phyloP scores from a whole-genome alignment of 768 basidiomycete genomes.

The Galerina marginata region DNA sequence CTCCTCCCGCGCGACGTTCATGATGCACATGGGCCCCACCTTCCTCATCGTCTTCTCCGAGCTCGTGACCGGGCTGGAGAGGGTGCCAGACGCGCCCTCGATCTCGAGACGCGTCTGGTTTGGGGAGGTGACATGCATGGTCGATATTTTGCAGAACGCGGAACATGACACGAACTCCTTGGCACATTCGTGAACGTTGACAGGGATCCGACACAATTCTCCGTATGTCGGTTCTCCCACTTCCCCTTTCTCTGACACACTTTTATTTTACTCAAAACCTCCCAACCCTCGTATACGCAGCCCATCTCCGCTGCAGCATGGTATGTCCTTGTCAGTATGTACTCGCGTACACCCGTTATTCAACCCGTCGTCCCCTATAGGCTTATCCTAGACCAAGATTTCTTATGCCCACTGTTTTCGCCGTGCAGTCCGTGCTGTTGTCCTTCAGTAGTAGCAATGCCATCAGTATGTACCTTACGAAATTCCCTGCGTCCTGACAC shows the following conservation, averaged over 20 bases:
- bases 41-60: constrained; percentile 77
- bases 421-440: constrained; percentile 43
- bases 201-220: constrained; percentile 82
- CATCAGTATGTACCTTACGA: constrained; percentile 29
- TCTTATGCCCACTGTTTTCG: constrained; percentile 49
- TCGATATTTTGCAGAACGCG: constrained; percentile 93
- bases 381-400: constrained; percentile 49
- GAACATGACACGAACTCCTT: constrained; percentile 84
- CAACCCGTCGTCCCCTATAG: constrained; percentile 15
- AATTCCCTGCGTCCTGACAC: background rate
- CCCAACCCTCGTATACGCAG: constrained; percentile 16
- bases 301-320: constrained; percentile 57
- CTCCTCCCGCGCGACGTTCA: constrained; percentile 75
- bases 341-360: too few species aligned
- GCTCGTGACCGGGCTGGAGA: constrained; percentile 78
- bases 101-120: constrained; percentile 80
- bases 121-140: constrained; percentile 84
- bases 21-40: constrained; percentile 74
- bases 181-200: constrained; percentile 85
- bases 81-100: constrained; percentile 76
- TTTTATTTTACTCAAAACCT: too few species aligned
- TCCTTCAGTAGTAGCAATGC: constrained; percentile 45
- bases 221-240: constrained; percentile 45
- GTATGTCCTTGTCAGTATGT: constrained; percentile 84
- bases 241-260: background rate